Base-by-base conservation (phyloP, 192 early-diverging fungal genomes). In the Coemansia reversa region DNA sequence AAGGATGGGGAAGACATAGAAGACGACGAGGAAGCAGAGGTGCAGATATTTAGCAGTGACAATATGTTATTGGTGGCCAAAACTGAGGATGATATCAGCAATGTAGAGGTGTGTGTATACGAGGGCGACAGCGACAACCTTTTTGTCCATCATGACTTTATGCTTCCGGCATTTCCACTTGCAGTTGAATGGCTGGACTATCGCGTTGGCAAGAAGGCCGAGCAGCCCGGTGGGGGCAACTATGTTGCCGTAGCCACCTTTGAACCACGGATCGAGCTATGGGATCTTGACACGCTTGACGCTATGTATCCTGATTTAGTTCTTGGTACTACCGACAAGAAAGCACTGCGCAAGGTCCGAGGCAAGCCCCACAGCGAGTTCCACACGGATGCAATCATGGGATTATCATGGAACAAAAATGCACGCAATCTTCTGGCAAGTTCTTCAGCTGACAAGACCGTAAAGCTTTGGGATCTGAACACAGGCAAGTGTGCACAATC, bases 101-200 rank as follows among this genome's bases (percentile, higher is more conserved):
- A 95, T 78, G 73, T 99, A 51, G 97, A 99, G 81, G 79, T 98
- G 9, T 94, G 94, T 51, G 75, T 98, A 5, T 97, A 92, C 66
- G 96, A 96, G 79, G 76, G 79, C 45, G 82, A 81, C 18, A 67
- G 86, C 42, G 90, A 89, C 65, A 95, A 97, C 74, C 73, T 98
- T 55, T 99, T 96, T 76, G 93, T 97, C 19, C 95, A 98, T 73
- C 94, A 99, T 79, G 98, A 99, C 60, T 91, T 98, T 58, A 92
- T 98, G 94, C 80, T 99, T 18, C 94, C 98, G 33, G 85, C 92
- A 30, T 97, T 98, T 72, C 96, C 98, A 48, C 84, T 99, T 20
- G 92, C 92, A 58, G 60, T 98, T 67, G 96, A 98, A 76, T 98
- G 94, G 94, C 64, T 99, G 30, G 94, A 97, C 74, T 97, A 88